A percentile compares a stretch with the other conserved stretches of the same genome.
These are phyloP conservation scores for Pulicaria dysenterica DNA, from an alignment of 129 eudicot species.

Conservation along the genomic window DNA sequence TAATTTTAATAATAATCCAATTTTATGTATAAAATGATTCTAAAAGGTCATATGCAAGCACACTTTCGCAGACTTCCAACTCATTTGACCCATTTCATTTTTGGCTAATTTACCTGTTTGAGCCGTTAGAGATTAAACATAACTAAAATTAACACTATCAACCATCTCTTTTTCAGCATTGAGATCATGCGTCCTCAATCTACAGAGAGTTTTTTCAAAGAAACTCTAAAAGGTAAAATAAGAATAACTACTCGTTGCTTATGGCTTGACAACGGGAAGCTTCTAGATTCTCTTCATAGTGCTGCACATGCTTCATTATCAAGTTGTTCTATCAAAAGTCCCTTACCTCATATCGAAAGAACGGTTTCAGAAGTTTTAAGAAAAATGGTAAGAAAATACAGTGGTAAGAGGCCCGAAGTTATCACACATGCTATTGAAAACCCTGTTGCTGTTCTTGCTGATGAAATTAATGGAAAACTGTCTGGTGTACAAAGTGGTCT, in stretches of 20 bases:
- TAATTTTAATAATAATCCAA: neutral
- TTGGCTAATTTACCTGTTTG: neutral
- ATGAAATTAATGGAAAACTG: slow-evolving; percentile 68
- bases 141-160: neutral
- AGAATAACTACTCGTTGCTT: slow-evolving; percentile 96
- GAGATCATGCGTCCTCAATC: slow-evolving; percentile 87
- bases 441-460: slow-evolving; percentile 75
- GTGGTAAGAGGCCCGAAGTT: slow-evolving; percentile 93
- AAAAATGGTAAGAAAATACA: slow-evolving; percentile 92
- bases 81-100: neutral
- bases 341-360: slow-evolving; percentile 88
- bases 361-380: slow-evolving; percentile 87
- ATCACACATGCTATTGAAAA: slow-evolving; percentile 88
- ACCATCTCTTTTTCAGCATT: slow-evolving; percentile 61
- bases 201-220: slow-evolving; percentile 49
- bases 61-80: neutral
- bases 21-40: too few relatives aligned
- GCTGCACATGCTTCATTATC: slow-evolving; percentile 96
- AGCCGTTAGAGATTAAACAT: too few relatives aligned
- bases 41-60: neutral
- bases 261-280: slow-evolving; percentile 96
- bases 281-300: slow-evolving; percentile 88
- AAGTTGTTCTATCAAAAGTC: slow-evolving; percentile 83
- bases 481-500: slow-evolving; percentile 45
- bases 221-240: slow-evolving; percentile 73